Evolutionary conservation across 345 rosid species (phyloP).

Genomic region (Citrus sp.): DNA sequence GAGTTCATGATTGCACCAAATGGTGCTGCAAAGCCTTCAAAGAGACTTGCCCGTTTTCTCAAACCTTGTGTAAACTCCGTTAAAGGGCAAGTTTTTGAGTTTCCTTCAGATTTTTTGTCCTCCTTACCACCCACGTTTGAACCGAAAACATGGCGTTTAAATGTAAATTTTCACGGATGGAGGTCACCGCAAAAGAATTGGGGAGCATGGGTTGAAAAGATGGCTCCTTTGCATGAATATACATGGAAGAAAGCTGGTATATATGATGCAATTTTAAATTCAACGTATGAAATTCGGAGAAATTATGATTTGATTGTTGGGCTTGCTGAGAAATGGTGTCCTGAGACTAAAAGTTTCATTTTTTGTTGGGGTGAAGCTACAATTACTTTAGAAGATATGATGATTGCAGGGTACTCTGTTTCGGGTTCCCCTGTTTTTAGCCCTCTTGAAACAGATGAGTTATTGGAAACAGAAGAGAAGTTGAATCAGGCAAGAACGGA

Average conservation of each 20-base stretch:
- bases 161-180: conserved; percentile 33
- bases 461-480: conserved; percentile 14
- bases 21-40: conserved; percentile 15
- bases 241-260: conserved; percentile 48
- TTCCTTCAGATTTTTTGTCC: conserved; percentile 21
- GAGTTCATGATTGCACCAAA: conserved; percentile 32
- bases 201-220: conserved; percentile 40
- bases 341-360: conserved; percentile 43
- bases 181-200: conserved; percentile 26
- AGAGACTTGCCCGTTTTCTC: conserved; percentile 35
- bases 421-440: conserved; percentile 39
- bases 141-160: conserved; percentile 19
- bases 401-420: conserved; percentile 39
- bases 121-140: conserved; percentile 3
- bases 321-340: conserved; percentile 47
- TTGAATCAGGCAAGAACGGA: conserved; percentile 14
- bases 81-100: conserved; percentile 15
- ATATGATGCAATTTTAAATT: conserved; percentile 40
- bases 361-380: conserved; percentile 64
- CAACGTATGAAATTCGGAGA: conserved; percentile 27
- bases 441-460: conserved; percentile 15
- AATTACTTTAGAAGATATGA: conserved; percentile 43
- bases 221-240: conserved; percentile 24
- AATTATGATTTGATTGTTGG: conserved; percentile 31
- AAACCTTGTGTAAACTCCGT: conserved; percentile 19